Evolutionary conservation across 2,329 filamentous ascomycete species (phyloP).

Genomic region (Talaromyces sp.): DNA sequence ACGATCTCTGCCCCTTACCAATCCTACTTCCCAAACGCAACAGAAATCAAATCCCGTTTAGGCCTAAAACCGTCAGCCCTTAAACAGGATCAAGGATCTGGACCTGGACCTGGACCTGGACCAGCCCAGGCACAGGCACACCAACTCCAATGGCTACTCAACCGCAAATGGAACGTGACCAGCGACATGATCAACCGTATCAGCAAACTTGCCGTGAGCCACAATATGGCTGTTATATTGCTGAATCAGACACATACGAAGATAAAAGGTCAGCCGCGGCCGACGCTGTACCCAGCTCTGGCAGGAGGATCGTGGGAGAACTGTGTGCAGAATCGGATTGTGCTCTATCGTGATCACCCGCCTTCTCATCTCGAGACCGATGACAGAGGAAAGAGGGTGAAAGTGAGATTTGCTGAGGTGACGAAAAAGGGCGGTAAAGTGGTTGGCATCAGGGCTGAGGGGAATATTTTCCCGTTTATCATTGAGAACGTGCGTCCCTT

Average conservation of each 20-base stretch:
- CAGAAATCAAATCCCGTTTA: constrained; percentile 33
- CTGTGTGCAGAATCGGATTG: constrained; percentile 68
- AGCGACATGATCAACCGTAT: constrained; percentile 60
- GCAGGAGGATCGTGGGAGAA: constrained; percentile 77
- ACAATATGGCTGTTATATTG: constrained; percentile 64
- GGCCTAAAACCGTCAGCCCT: constrained; percentile 20
- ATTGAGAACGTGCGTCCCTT: constrained; percentile 35
- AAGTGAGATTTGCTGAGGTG: constrained; percentile 59
- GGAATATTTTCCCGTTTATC: constrained; percentile 39
- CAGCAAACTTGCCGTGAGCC: constrained; percentile 68
- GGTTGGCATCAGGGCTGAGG: constrained; percentile 26
- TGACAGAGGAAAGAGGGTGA: constrained; percentile 36
- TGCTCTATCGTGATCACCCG: constrained; percentile 74
- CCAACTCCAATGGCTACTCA: constrained; percentile 39
- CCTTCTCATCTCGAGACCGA: constrained; percentile 21
- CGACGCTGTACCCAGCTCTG: constrained; percentile 71
- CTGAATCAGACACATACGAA: constrained; percentile 80
- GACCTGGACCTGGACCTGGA: background rate
- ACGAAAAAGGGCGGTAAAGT: constrained; percentile 61
- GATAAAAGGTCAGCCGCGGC: constrained; percentile 63
- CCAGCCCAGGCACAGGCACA: constrained; percentile 26
- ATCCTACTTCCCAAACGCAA: constrained; percentile 66
- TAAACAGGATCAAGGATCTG: background rate
- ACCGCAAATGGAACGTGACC: constrained; percentile 57
- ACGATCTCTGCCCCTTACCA: constrained; percentile 73